Conservation (phyloP, 1,284 basidiomycete species). For the Xerocomus tenax region DNA sequence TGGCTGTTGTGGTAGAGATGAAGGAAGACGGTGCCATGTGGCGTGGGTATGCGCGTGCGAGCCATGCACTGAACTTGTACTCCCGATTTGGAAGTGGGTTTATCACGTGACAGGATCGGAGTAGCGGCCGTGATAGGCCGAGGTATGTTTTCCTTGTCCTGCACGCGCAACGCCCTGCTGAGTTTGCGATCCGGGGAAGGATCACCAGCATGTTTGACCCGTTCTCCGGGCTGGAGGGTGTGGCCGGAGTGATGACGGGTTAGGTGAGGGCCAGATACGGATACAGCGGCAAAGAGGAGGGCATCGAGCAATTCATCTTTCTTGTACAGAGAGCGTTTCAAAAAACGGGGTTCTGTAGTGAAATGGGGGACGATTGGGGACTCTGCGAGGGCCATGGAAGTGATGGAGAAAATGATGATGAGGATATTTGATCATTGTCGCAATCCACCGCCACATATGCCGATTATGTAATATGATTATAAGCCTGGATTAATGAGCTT, state of each 20-base stretch:
- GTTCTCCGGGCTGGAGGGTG: constrained; percentile 34
- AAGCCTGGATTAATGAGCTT: too few relatives aligned
- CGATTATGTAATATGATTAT: background rate
- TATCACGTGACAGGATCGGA: constrained; percentile 10
- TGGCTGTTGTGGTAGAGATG: constrained; percentile 91
- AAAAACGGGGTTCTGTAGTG: constrained; percentile 15
- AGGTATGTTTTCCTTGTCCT: constrained; percentile 28
- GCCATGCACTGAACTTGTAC: constrained; percentile 85
- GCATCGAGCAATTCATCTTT: constrained; percentile 63
- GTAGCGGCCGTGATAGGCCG: constrained; percentile 18
- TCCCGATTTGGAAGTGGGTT: constrained; percentile 4
- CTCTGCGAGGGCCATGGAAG: constrained; percentile 28
- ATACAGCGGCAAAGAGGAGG: constrained; percentile 61
- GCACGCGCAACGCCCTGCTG: constrained; percentile 50
- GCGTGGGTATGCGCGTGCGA: constrained; percentile 92
- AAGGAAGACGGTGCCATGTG: constrained; percentile 88
- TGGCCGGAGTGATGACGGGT: constrained; percentile 56
- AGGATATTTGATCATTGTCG: background rate
- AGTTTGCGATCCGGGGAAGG: background rate
- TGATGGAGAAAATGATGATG: background rate
- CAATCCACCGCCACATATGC: background rate
- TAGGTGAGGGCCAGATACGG: constrained; percentile 60
- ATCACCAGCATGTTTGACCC: background rate
- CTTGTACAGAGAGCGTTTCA: constrained; percentile 35
- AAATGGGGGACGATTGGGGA: constrained; percentile 16